Base-by-base conservation (phyloP, 768 basidiomycete genomes). In the Naganishia onofrii region DNA sequence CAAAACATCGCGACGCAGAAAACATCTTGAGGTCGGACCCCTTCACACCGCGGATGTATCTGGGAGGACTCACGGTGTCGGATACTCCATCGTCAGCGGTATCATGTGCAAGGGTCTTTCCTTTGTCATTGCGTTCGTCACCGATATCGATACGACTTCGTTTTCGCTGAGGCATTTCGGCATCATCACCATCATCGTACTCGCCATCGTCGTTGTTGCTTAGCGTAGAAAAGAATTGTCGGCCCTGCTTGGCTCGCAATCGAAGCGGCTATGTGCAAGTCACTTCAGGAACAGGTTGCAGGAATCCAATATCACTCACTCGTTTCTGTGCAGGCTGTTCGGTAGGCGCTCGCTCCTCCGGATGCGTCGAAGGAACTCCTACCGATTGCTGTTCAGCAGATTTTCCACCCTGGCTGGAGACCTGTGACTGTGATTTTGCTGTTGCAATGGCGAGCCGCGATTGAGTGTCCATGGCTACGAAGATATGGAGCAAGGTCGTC, bases 291-390 rank as follows among this genome's bases (percentile, higher is more conserved):
- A 17, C 1, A 28, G 5, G 66, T 26, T 42, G 15, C 31, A n/a
- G 9, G 15, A 19, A 4, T 23, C 28, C 13, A 48, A 10, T 17
- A 17, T 42, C 29, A 34, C 52, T 44, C 36, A 54, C 38, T 46
- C 55, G 52, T 19, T 51, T 34, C 19, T 19, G 15, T 19, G 12
- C 68, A 12, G 21, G 8, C 21, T 38, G 46, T 13, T 42, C 23
- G 0, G 56, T 23, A 52, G 56, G 56, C 29, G 58, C 57, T 29
- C 44, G 26, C 36, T 71, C 70, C 10, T 71, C 70, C 13, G 70
- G 70, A 46, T 71, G 70, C 19, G 70, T 71, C 2, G 70, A 71
- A 28, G 70, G 70, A n/a, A 71, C 64, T 17, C 58, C 68, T 2
- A 46, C 58, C 52, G 60, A 63, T 63, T 44, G 46, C 42, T 58